These are phyloP conservation scores for Gliomastix tumulicola DNA, from an alignment of 2,329 filamentous ascomycete genomes.

Conservation along the genomic window DNA sequence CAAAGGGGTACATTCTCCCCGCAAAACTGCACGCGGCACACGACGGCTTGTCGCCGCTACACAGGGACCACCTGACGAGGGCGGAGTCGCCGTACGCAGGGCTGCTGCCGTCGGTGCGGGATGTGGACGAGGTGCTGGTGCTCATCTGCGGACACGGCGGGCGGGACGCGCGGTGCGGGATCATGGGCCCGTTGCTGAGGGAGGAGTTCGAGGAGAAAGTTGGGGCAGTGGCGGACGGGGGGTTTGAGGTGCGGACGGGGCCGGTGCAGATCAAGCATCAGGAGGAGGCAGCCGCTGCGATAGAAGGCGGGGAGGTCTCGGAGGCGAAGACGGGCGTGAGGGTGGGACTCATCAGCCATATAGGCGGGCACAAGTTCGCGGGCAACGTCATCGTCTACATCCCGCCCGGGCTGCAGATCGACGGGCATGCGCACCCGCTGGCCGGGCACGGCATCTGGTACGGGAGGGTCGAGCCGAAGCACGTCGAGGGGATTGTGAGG, in stretches of 20 bases:
- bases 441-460: conserved; percentile 77
- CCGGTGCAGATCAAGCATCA: conserved; percentile 30
- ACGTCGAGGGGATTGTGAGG: conserved; percentile 68
- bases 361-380: conserved; percentile 80
- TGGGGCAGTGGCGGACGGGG: conserved; percentile 22
- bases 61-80: conserved; percentile 42
- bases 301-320: conserved; percentile 8
- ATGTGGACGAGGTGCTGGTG: conserved; percentile 64
- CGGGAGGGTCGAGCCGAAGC: conserved; percentile 65
- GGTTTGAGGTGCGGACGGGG: conserved; percentile 39
- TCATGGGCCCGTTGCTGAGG: conserved; percentile 67
- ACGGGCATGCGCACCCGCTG: conserved; percentile 45
- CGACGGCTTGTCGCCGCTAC: conserved; percentile 48
- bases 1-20: conserved; percentile 61
- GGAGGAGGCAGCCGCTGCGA: conserved; percentile 11
- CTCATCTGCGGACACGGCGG: conserved; percentile 84
- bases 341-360: conserved; percentile 68
- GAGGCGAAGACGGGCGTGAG: conserved; percentile 35
- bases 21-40: conserved; percentile 55
- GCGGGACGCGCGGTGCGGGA: conserved; percentile 75
- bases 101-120: conserved; percentile 48
- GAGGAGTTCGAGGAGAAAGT: conserved; percentile 62
- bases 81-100: conserved; percentile 45
- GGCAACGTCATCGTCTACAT: conserved; percentile 80
- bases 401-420: conserved; percentile 42